Evolutionary conservation across 2,329 filamentous ascomycete genomes (phyloP), one percentile per base, ranked within the genome.

Genomic region (Didymella exigua): DNA sequence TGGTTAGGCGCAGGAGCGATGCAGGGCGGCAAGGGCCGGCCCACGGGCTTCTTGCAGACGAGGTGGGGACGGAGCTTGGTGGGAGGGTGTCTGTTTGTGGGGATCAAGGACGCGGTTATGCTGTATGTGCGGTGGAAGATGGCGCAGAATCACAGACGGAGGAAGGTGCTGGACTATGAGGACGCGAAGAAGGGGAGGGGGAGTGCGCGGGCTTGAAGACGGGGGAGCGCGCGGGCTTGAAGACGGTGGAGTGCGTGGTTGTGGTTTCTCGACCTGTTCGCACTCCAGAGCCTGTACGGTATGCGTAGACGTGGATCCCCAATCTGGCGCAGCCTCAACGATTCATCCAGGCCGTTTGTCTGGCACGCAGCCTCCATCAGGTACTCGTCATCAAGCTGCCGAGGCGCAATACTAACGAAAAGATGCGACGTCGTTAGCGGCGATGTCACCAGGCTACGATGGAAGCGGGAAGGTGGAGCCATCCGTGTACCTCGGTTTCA

Each of bases 1-100:
- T 67, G 62, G 65, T 40, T 13, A 49, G 54, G 11, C 41, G 61
- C 21, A 49, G 65, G 43, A 14, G 33, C 41, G 6, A 41, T 61
- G 62, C 10, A 47, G n/a, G 11, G 56, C 27, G 9, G 58, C 71
- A 71, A 79, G 30, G 79, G 30, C 23, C 30, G 47, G 34, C 41
- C 83, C 3, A 84, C 84, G 0, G 88, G 89, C 0, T 79, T 98
- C 23, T 74, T 99, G 27, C 90, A 95, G 69, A 85, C 89, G 63
- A 86, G 88, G 54, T 98, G 95, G 91, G 95, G 92, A 1, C 83
- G 95, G 51, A 97, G 90, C 67, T 80, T 99, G 2, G 83, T 95
- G 1, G 95, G 95, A 1, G 95, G 95, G 0, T 95, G 91, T 70
- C 77, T 96, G 18, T 96, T 93, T 67, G 87, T 98, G 14, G 87